Percentiles rank a stretch among this genome's conserved stretches.
Conservation (phyloP, 495 filamentous ascomycete species). For the Penicillium canariense region DNA sequence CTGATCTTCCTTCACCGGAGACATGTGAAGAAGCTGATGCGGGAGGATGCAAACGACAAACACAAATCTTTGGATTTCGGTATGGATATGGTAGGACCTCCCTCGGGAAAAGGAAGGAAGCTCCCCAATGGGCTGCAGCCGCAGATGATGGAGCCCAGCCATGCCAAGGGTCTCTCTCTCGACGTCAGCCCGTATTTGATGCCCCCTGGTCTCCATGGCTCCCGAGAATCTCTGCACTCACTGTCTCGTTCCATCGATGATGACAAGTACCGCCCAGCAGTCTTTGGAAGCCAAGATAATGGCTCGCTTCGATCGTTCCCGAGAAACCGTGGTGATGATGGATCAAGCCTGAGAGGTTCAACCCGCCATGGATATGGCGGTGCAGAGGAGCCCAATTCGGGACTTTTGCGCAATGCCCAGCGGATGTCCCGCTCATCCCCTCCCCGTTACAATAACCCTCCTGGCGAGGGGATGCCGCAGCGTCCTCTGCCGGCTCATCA, state of each 20-base stretch:
- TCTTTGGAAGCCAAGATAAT: slow-evolving; percentile 56
- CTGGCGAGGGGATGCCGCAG: slow-evolving; percentile 18
- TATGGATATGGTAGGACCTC: slow-evolving; percentile 51
- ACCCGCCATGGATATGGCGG: slow-evolving; percentile 34
- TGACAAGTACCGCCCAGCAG: slow-evolving; percentile 78
- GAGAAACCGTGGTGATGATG: slow-evolving; percentile 51
- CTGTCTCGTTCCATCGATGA: slow-evolving; percentile 72
- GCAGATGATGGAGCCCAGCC: slow-evolving; percentile 38
- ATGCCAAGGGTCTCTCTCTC: slow-evolving; percentile 74
- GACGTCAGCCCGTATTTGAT: slow-evolving; percentile 79
- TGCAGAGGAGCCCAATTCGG: slow-evolving; percentile 57
- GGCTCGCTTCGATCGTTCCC: slow-evolving; percentile 55
- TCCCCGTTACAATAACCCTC: slow-evolving; percentile 36
- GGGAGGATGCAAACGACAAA: slow-evolving; percentile 82
- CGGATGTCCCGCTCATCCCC: slow-evolving; percentile 64
- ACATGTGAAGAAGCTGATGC: slow-evolving; percentile 66
- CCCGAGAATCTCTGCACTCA: slow-evolving; percentile 80
- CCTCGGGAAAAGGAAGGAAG: slow-evolving; percentile 38
- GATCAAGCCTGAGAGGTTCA: slow-evolving; percentile 62
- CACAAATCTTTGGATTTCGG: slow-evolving; percentile 95
- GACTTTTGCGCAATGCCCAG: slow-evolving; percentile 60
- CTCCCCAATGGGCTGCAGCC: slow-evolving; percentile 20
- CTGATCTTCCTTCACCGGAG: slow-evolving; percentile 76
- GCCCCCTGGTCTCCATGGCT: slow-evolving; percentile 74
- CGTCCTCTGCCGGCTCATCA: slow-evolving; percentile 5